phyloP scores from a whole-genome alignment of 768 basidiomycete genomes.

The Mycena albidolilacea region DNA sequence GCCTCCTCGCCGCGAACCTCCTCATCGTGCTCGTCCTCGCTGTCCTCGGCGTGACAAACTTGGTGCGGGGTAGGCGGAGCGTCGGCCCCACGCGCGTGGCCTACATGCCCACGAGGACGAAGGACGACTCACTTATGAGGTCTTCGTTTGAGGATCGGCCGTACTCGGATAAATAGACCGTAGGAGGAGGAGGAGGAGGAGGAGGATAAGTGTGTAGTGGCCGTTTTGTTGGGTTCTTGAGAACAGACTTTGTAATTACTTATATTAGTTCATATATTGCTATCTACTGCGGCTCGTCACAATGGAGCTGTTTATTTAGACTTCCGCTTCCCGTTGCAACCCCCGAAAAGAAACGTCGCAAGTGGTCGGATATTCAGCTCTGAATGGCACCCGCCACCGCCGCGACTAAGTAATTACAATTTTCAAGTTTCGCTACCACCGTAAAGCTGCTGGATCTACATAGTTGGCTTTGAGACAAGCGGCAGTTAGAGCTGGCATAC shows the following conservation, averaged over 20 bases:
- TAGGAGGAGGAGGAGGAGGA: too few species aligned
- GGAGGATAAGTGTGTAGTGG: too few species aligned
- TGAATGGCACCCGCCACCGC: too few species aligned
- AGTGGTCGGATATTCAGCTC: too few species aligned
- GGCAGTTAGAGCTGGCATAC: too few species aligned
- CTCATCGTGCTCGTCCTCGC: constrained; percentile 23
- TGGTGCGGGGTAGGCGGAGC: neutral
- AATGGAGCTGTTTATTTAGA: too few species aligned
- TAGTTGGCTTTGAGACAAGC: too few species aligned
- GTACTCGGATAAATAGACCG: neutral
- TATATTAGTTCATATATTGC: neutral
- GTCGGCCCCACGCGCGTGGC: neutral
- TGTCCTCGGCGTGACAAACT: constrained; percentile 1
- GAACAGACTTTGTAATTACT: neutral
- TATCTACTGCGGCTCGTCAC: neutral
- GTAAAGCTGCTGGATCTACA: too few species aligned
- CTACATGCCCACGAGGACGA: neutral
- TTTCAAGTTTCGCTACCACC: too few species aligned
- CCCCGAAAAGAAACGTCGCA: too few species aligned
- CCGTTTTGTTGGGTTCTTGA: neutral
- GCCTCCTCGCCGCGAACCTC: constrained; percentile 32
- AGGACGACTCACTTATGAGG: neutral
- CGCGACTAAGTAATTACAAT: too few species aligned
- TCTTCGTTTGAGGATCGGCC: neutral
- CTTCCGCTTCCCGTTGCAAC: too few species aligned